Percentiles rank a stretch among this genome's conserved stretches.
phyloP scores from a whole-genome alignment of 2,329 filamentous ascomycete species.

The Xylaria digitata region DNA sequence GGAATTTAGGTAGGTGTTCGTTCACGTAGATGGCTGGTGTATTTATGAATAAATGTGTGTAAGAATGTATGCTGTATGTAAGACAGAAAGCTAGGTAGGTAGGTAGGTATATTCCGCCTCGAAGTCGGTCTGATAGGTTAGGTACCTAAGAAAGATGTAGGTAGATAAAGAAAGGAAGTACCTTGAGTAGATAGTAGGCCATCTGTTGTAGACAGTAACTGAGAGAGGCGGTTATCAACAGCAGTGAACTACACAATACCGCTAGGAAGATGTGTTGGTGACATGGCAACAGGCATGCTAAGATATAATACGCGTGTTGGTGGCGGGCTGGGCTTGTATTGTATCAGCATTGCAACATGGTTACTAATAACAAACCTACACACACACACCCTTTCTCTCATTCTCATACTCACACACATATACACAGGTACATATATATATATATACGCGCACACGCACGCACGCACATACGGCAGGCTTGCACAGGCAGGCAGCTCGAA shows the following conservation, averaged over 20 bases:
- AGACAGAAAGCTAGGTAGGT: neutral
- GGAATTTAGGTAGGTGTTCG: neutral
- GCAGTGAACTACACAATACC: neutral
- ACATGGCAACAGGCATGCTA: conserved; percentile 27
- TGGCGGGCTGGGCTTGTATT: conserved; percentile 28
- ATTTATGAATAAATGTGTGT: neutral
- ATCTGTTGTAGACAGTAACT: neutral
- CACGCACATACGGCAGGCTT: conserved; percentile 1
- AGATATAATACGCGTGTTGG: conserved; percentile 26
- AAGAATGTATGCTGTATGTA: neutral
- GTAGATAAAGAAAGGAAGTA: neutral
- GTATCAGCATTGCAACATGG: conserved; percentile 36
- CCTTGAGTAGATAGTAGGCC: neutral
- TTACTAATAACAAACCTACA: conserved; percentile 31
- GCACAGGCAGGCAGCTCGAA: neutral
- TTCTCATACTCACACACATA: conserved; percentile 6
- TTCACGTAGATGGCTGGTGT: neutral
- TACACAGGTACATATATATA: conserved; percentile 7
- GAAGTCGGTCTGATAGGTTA: neutral
- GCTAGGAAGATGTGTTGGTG: conserved; percentile 23
- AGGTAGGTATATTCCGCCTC: neutral
- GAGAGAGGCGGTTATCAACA: conserved; percentile 10
- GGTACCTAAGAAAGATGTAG: neutral
- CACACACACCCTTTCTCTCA: neutral
- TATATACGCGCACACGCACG: conserved; percentile 3